These are phyloP conservation scores for Geum urbanum DNA, from an alignment of 306 rosid genomes.

Conservation along the genomic window DNA sequence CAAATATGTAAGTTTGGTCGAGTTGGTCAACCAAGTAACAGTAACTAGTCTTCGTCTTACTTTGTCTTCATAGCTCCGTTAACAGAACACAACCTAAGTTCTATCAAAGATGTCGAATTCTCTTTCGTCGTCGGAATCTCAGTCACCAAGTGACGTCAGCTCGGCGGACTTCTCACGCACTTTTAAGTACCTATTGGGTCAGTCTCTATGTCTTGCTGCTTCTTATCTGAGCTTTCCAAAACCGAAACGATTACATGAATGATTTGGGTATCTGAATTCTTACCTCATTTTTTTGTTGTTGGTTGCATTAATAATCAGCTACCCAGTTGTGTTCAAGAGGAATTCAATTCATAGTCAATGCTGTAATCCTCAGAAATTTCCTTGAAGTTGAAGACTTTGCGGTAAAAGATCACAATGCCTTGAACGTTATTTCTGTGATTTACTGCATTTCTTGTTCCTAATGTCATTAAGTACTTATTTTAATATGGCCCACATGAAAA, in stretches of 20 bases:
- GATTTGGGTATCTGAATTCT: neutral
- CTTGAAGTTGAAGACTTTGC: constrained; percentile 84
- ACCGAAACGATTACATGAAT: neutral
- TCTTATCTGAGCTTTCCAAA: neutral
- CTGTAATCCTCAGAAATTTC: constrained; percentile 79
- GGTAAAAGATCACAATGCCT: constrained; percentile 35
- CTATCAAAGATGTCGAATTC: constrained; percentile 35
- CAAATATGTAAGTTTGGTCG: neutral
- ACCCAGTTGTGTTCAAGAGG: constrained; percentile 94
- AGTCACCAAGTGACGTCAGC: constrained; percentile 26
- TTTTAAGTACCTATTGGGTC: constrained; percentile 85
- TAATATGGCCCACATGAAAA: neutral
- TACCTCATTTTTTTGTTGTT: constrained; percentile 6
- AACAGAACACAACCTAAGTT: neutral
- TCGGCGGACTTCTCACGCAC: constrained; percentile 57
- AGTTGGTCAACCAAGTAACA: neutral
- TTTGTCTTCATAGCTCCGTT: neutral
- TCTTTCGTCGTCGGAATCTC: constrained; percentile 19
- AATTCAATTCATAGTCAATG: constrained; percentile 84
- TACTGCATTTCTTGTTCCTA: no score
- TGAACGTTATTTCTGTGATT: neutral
- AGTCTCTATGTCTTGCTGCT: neutral
- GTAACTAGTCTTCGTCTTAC: neutral
- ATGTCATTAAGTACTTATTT: neutral
- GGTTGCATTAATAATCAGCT: constrained; percentile 38